Percentiles rank a stretch among this genome's conserved stretches.
phyloP scores from a whole-genome alignment of 164 flowering plant genomes.

The Tinospora cordifolia region DNA sequence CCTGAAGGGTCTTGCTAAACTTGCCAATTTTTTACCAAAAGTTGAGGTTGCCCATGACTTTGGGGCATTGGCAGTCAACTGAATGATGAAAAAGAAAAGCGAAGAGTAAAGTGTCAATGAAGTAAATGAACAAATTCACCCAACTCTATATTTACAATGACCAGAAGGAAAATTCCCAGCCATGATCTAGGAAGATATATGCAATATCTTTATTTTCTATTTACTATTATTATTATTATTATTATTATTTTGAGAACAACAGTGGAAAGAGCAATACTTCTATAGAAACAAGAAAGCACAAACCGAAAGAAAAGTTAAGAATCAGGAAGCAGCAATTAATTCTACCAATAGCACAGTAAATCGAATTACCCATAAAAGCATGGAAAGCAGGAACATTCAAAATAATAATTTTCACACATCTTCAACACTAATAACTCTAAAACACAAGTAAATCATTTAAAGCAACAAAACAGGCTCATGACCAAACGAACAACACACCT shows the following conservation, averaged over 20 bases:
- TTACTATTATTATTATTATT: no score
- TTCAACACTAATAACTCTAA: not conserved
- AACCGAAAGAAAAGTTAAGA: no score
- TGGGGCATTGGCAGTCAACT: slow-evolving; percentile 42
- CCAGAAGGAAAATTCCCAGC: not conserved
- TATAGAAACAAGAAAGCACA: not conserved
- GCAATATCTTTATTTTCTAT: no score
- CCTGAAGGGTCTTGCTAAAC: slow-evolving; percentile 62
- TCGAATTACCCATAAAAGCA: not conserved
- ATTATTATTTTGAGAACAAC: no score
- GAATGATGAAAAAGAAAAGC: slow-evolving; percentile 3
- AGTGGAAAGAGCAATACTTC: not conserved
- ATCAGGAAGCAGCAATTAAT: not conserved
- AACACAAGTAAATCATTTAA: not conserved
- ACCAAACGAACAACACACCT: not conserved
- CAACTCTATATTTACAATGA: not conserved
- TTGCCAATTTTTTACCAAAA: slow-evolving; percentile 30
- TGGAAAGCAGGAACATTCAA: not conserved
- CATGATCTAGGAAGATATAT: not conserved
- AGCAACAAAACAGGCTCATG: no score
- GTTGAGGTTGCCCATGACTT: slow-evolving; percentile 29
- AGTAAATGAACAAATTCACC: no score
- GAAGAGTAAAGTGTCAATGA: not conserved
- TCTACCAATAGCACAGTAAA: not conserved
- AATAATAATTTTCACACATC: not conserved